Conservation (phyloP, 2,329 filamentous ascomycete species). For the Alternaria triticimaculans region DNA sequence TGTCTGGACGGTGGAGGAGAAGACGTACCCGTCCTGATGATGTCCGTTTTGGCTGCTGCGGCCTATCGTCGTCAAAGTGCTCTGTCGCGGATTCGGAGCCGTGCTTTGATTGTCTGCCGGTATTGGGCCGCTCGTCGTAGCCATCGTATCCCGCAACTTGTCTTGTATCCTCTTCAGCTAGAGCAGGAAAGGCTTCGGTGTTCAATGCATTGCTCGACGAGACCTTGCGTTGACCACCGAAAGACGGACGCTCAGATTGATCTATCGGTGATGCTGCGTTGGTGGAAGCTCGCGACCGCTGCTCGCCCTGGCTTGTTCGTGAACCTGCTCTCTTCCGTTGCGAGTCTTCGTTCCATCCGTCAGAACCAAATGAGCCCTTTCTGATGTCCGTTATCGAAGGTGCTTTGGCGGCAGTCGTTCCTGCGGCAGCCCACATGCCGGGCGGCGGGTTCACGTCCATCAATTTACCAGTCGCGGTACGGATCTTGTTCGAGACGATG, state of each 20-base stretch:
- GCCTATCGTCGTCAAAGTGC: slow-evolving; percentile 16
- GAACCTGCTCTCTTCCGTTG: slow-evolving; percentile 36
- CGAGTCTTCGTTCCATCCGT: slow-evolving; percentile 43
- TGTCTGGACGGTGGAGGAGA: background rate
- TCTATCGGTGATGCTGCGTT: slow-evolving; percentile 13
- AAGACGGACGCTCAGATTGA: slow-evolving; percentile 5
- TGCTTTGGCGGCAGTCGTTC: slow-evolving; percentile 49
- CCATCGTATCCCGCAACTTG: slow-evolving; percentile 3
- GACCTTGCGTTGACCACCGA: slow-evolving; percentile 8
- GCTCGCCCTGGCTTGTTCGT: slow-evolving; percentile 33
- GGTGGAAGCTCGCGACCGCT: slow-evolving; percentile 12
- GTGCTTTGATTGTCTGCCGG: slow-evolving; percentile 17
- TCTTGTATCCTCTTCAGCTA: slow-evolving; percentile 37
- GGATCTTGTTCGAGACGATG: slow-evolving; percentile 38
- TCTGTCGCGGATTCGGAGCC: slow-evolving; percentile 28
- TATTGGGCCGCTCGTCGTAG: slow-evolving; percentile 15
- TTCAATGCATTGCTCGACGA: slow-evolving; percentile 23
- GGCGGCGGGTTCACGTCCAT: slow-evolving; percentile 49
- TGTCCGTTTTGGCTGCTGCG: slow-evolving; percentile 18
- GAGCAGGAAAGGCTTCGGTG: slow-evolving; percentile 36
- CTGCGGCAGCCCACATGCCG: slow-evolving; percentile 56
- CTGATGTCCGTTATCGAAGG: slow-evolving; percentile 54
- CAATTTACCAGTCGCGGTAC: slow-evolving; percentile 46
- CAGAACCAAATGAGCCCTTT: slow-evolving; percentile 42
- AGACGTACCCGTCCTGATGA: slow-evolving; percentile 26